Percentiles rank a stretch among this genome's conserved stretches.
Conservation (phyloP, 176 grass and related monocot species). For the Avena sativa region DNA sequence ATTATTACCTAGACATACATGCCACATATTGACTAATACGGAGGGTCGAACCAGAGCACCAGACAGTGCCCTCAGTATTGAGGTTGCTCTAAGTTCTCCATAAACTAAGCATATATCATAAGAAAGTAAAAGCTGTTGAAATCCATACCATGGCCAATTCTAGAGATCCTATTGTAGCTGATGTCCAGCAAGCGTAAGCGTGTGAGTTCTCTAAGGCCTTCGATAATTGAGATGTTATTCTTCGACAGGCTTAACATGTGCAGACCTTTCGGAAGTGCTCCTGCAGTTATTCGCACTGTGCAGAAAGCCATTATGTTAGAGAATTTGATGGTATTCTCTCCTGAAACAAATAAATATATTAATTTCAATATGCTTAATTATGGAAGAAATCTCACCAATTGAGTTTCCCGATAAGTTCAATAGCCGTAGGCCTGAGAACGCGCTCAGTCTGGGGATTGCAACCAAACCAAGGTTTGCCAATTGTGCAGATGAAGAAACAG, state of each 20-base stretch:
- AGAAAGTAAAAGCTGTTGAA: constrained; percentile 34
- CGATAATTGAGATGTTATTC: constrained; percentile 87
- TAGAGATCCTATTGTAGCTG: constrained; percentile 85
- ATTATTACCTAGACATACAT: too few relatives aligned
- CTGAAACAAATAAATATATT: constrained; percentile 35
- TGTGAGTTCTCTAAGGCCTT: constrained; percentile 91
- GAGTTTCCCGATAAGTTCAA: constrained; percentile 85
- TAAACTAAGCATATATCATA: neutral
- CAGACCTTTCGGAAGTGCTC: constrained; percentile 88
- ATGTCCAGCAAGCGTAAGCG: constrained; percentile 83
- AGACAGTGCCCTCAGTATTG: neutral
- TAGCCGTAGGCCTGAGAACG: constrained; percentile 74
- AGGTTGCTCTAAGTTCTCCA: neutral
- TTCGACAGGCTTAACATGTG: constrained; percentile 95
- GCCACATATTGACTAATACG: too few relatives aligned
- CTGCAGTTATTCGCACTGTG: constrained; percentile 80
- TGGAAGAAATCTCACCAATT: constrained; percentile 61
- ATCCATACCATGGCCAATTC: constrained; percentile 89
- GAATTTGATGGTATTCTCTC: neutral
- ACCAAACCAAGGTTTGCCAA: constrained; percentile 74
- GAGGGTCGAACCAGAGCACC: neutral
- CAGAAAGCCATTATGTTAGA: constrained; percentile 41
- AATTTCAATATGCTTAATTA: neutral
- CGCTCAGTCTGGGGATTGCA: constrained; percentile 68
- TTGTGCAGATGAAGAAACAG: constrained; percentile 74